Conservation (phyloP, 2,329 filamentous ascomycete genomes). For the Neocatenulostroma microsporum region DNA sequence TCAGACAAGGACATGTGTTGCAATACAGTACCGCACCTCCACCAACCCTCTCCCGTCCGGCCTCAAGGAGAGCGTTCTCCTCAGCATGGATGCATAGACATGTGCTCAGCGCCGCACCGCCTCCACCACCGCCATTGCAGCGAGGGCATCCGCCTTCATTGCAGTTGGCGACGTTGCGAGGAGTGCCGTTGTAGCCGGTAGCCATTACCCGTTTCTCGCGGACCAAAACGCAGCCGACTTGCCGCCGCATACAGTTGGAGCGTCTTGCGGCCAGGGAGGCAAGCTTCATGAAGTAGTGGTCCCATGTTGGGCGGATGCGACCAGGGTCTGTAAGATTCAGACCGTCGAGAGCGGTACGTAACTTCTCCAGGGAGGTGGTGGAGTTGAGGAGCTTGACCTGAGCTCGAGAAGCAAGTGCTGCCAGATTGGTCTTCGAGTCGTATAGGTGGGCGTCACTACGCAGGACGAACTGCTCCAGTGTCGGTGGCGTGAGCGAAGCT, state of each 20-base stretch:
- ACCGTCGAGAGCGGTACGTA: conserved; percentile 63
- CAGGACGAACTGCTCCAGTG: conserved; percentile 53
- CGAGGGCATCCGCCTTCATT: conserved; percentile 81
- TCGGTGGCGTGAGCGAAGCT: conserved; percentile 40
- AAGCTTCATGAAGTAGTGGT: conserved; percentile 97
- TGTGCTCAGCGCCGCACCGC: conserved; percentile 68
- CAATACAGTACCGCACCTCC: conserved; percentile 67
- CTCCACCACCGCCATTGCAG: conserved; percentile 58
- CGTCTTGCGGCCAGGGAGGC: conserved; percentile 82
- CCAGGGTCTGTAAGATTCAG: conserved; percentile 71
- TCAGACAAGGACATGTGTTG: conserved; percentile 76
- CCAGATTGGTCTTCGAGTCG: conserved; percentile 53
- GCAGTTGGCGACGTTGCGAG: conserved; percentile 79
- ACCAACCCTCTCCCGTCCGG: conserved; percentile 80
- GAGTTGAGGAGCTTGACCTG: conserved; percentile 83
- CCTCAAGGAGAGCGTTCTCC: conserved; percentile 93
- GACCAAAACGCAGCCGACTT: conserved; percentile 90
- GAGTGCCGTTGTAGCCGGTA: conserved; percentile 98
- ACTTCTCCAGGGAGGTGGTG: conserved; percentile 59
- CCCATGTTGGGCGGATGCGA: conserved; percentile 83
- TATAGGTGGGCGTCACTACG: conserved; percentile 70
- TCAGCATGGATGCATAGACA: conserved; percentile 97
- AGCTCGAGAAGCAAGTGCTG: conserved; percentile 71
- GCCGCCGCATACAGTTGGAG: conserved; percentile 96
- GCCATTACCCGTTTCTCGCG: conserved; percentile 78